Evolutionary conservation across 257 asterid genomes (phyloP).

Genomic region (Ophiorrhiza pumila): DNA sequence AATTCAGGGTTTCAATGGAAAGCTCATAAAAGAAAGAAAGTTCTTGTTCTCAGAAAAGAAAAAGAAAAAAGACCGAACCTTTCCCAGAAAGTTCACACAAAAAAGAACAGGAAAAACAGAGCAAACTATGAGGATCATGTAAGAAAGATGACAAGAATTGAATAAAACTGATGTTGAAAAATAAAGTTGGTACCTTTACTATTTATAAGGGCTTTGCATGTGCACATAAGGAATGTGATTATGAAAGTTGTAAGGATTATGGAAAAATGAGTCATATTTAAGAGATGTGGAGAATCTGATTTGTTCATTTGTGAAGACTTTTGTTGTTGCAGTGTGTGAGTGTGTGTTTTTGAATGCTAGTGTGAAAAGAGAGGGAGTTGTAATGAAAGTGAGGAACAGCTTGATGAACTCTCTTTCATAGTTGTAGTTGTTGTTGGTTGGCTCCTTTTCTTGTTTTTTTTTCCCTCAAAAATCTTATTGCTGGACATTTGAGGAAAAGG

Average conservation of each 20-base stretch:
- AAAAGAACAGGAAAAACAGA: conserved; percentile 4
- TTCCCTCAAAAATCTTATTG: neutral
- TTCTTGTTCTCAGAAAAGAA: neutral
- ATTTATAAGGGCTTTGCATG: conserved; percentile 7
- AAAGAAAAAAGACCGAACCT: neutral
- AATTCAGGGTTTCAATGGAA: conserved; percentile 8
- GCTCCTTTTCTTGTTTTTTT: neutral
- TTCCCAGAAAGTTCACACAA: conserved; percentile 16
- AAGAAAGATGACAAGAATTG: conserved; percentile 13
- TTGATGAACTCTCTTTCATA: neutral
- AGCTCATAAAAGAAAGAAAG: neutral
- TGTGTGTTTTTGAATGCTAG: neutral
- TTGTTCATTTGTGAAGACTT: conserved; percentile 11
- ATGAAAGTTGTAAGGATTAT: neutral
- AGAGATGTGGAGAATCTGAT: conserved; percentile 2
- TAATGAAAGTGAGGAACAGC: neutral
- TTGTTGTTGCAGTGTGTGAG: too few relatives aligned
- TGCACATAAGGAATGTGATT: neutral
- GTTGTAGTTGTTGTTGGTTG: neutral
- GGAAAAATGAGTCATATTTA: neutral
- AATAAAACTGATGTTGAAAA: neutral
- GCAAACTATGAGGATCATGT: conserved; percentile 12
- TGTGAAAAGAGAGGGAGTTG: too few relatives aligned
- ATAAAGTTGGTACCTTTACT: conserved; percentile 3
- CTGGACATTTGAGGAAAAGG: neutral